Percentiles rank a stretch among this genome's conserved stretches.
Conservation (phyloP, 2,329 filamentous ascomycete genomes). For the Thelonectria olida region DNA sequence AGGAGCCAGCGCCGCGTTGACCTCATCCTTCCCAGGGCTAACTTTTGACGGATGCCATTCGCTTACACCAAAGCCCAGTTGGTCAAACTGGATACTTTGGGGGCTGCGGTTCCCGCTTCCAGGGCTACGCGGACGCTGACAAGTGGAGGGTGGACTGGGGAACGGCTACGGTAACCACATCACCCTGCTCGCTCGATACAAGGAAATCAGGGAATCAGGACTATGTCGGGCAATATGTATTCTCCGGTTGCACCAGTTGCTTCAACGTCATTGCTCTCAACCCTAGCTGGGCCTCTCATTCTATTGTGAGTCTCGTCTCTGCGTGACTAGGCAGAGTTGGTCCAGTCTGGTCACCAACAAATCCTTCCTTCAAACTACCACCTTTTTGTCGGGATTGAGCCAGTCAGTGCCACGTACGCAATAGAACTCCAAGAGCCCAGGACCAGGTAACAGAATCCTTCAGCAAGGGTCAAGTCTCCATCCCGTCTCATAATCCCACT, state of each 20-base stretch:
- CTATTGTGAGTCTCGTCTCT: too few relatives aligned
- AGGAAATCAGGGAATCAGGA: too few relatives aligned
- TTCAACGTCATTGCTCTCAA: too few relatives aligned
- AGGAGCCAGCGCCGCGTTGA: background rate
- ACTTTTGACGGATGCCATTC: background rate
- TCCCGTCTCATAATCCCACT: background rate
- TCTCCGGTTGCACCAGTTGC: too few relatives aligned
- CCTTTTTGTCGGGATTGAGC: background rate
- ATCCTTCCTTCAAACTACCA: too few relatives aligned
- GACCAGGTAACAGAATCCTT: background rate
- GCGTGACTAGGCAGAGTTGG: too few relatives aligned
- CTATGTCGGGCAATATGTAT: too few relatives aligned
- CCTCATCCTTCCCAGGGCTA: background rate
- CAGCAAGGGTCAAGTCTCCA: background rate
- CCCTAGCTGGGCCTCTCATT: too few relatives aligned
- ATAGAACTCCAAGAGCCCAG: background rate
- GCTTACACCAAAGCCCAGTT: too few relatives aligned
- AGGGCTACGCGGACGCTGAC: background rate
- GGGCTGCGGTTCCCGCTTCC: background rate
- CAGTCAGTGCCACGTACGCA: background rate
- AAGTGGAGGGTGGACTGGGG: background rate
- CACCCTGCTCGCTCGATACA: too few relatives aligned
- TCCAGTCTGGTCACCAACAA: too few relatives aligned
- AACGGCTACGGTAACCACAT: background rate
- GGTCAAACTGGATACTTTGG: too few relatives aligned